Evolutionary conservation across 2,329 filamentous ascomycete species (phyloP), one percentile per base, ranked within the genome.

Genomic region (Talaromyces albobiverticillius): DNA sequence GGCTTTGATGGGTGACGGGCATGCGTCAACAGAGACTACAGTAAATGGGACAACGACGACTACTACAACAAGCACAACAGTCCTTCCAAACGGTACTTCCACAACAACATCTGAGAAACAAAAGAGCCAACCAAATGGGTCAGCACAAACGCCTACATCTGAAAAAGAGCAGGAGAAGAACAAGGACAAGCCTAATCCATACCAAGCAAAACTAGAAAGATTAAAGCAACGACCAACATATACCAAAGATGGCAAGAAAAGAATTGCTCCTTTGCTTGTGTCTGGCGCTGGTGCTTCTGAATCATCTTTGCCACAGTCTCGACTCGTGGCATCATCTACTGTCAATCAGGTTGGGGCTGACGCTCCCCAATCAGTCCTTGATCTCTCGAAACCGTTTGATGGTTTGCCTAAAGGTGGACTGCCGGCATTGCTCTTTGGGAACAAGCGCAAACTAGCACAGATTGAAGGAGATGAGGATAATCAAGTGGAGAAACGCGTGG

Each of bases 221-320:
- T 74, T 97, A 59, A 97, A 97, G 72, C 90, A 93, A 58, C 83
- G 94, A 50, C 92, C 97, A 3, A 96, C 93, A 0, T 87, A 96
- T 57, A 95, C 90, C 0, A 97, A 96, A 69, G 93, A 99, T 61
- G 94, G 94, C 26, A 97, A 94, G 75, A 99, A 99, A 75, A 84
- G 94, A 52, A 93, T 99, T 53, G 89, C 91, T 3, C 94, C 94
- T 1, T 79, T 99, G 59, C 79, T 99, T 11, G 90, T 99, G 6
- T 95, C 93, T 0, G 91, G 90, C 0, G 93, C 92, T 8, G 90
- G 89, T 2, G 89, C 87, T 1, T 90, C 89, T 10, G 86, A 92
- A 65, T 95, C 92, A 0, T 95, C 92, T 14, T 76, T 96, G 11
- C 93, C 93, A 1, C 90, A 95, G 65, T 88, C 91, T 20, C 89